A percentile compares a stretch with the other conserved stretches of the same genome.
Conservation (phyloP, 2,329 filamentous ascomycete genomes). For the Colletotrichum gigasporum region DNA sequence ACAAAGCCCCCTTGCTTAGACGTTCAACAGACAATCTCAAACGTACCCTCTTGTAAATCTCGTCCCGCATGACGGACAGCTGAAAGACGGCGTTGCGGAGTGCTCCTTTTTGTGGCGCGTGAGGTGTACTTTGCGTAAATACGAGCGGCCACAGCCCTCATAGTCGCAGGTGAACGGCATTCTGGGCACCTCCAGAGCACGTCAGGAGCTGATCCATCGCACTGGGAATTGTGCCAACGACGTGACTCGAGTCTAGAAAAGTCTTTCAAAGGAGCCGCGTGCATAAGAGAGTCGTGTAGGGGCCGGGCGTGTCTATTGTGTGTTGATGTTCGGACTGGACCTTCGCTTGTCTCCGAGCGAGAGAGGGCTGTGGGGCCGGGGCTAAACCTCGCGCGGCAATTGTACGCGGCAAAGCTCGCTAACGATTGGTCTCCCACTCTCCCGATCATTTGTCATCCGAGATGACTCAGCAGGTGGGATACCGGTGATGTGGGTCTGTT, state of each 20-base stretch:
- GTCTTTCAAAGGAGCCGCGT: too few relatives aligned
- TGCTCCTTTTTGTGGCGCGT: conserved; percentile 28
- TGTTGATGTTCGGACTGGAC: conserved; percentile 14
- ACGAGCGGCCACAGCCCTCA: conserved; percentile 27
- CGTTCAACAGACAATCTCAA: not conserved
- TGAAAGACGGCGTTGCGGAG: conserved; percentile 1
- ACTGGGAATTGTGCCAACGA: not conserved
- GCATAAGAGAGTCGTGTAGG: not conserved
- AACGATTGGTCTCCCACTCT: not conserved
- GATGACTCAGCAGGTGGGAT: conserved; percentile 22
- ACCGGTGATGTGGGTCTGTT: not conserved
- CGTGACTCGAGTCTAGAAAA: not conserved
- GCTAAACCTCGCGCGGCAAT: conserved; percentile 6
- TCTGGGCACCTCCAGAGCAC: not conserved
- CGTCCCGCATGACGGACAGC: conserved; percentile 14
- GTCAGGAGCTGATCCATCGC: conserved; percentile 12
- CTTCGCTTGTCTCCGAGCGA: conserved; percentile 7
- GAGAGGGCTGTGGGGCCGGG: too few relatives aligned
- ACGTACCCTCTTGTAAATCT: conserved; percentile 27
- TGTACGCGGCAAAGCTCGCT: not conserved
- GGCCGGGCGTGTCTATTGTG: not conserved
- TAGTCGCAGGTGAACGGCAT: conserved; percentile 24
- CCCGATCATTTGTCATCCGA: not conserved
- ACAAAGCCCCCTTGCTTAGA: too few relatives aligned
- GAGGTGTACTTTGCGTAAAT: conserved; percentile 25